Base-by-base conservation (phyloP, 139 green algal genomes). In the Asterochloris erici region DNA sequence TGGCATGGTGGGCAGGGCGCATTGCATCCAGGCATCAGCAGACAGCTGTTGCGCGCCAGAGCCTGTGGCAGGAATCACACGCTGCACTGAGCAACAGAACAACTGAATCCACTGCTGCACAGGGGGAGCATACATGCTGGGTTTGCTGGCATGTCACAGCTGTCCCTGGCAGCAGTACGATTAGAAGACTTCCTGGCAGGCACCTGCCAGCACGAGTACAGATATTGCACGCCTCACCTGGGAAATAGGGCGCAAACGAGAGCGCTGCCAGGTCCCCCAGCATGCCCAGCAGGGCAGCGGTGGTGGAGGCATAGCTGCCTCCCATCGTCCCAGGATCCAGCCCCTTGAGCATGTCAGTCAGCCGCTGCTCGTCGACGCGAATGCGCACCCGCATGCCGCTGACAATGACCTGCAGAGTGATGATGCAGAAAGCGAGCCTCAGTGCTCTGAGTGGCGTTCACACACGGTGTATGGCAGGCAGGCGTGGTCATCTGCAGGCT, bases 231-330 rank as follows among this genome's bases (percentile, higher is more conserved):
- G 10, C 12, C 64, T 73, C 9, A 84, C 81, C 81, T 64, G 73
- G 14, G 38, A n/a, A n/a, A 71, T 76, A 63, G 10, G 88, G 85
- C 0, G 82, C 83, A 63, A 92, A 90, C 27, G 79, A 86, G n/a
- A 92, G 68, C 27, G 78, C 88, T 71, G 93, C 89, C 13, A 96
- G 82, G 78, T 94, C 88, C 9, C 93, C 93, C 81, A 96, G 85
- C 77, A 87, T 85, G 19, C 82, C 85, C 38, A 93, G 82, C 24
- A 95, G 82, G 61, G 84, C 84, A 17, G 89, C 83, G 2, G 86
- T 83, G 15, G 83, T 85, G 61, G 81, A 62, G 27, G 85, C 85
- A 69, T 91, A 91, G n/a, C 77, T 70, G 63, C 47, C 54, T 27
- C 80, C 87, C 81, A 91, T 79, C n/a, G 84, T 70, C 14, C 73